Evolutionary conservation across 1,284 basidiomycete genomes (phyloP), one percentile per base, ranked within the genome.

Genomic region (Marasmius tenuissimus): DNA sequence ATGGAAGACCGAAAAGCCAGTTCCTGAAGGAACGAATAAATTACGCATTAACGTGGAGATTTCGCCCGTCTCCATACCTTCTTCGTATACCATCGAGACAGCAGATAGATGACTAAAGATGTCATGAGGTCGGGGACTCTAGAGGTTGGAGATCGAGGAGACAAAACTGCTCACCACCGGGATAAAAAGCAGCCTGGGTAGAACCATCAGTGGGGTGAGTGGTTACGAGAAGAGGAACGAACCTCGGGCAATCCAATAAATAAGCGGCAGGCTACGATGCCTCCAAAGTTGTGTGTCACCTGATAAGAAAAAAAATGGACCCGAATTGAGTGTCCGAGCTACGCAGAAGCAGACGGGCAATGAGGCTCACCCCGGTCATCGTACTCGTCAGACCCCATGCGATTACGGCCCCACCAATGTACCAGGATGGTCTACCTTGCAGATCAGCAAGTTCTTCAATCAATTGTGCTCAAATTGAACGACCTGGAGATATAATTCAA

Each of bases 1-100:
- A 92, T 80, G 0, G 89, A 86, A 55, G 86, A 84, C 42, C 92
- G 84, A 61, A 92, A 82, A 0, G 86, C 85, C 5, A 89, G 74
- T 73, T 89, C 86, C 85, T 87, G 59, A 9, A 47, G 48, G 3
- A 33, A 5, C 20, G 27, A 27, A 27, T 51, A 42, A 6, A 11
- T 33, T 60, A 37, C 35, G 11, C 7, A 7, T 22, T 22, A 10
- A 34, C 14, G 45, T 18, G 39, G 42, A 20, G 4, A 18, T 16
- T 38, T 37, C 20, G 33, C 34, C 16, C 52, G 10, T 37, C 22
- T 10, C 56, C 38, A 48, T 48, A 83, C 86, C 77, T 83, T 86
- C 61, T 83, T 83, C 1, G 86, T 88, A 65, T 88, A 88, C 86
- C 85, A 88, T 57, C 85, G 73, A 14, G 86, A 87, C 12, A 88